These are phyloP conservation scores for Cyclostephanos tholiformis DNA, from an alignment of 108 stramenopile genomes.

Conservation along the genomic window DNA sequence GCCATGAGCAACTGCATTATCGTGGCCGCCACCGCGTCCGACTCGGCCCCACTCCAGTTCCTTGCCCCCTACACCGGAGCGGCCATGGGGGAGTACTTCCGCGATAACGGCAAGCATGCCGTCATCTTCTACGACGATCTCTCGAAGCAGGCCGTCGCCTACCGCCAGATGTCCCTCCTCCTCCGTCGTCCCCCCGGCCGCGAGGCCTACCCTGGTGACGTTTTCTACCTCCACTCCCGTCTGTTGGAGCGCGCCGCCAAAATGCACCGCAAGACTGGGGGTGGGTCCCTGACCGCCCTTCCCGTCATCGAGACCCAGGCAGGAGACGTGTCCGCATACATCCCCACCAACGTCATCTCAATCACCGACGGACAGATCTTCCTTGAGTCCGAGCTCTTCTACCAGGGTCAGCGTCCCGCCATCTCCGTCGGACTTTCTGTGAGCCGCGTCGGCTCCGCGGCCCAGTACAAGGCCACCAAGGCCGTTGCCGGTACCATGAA, in stretches of 20 bases:
- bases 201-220: constrained; percentile 99
- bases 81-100: constrained; percentile 99
- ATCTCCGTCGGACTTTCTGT: constrained; percentile 99
- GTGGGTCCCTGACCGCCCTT: constrained; percentile 98
- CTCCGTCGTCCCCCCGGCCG: constrained; percentile 99
- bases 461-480: constrained; percentile 99
- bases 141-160: constrained; percentile 99
- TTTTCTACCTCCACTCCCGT: constrained; percentile 99
- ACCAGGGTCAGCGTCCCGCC: constrained; percentile 99
- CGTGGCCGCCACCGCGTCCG: constrained; percentile 99
- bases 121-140: constrained; percentile 99
- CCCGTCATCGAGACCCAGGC: constrained; percentile 99
- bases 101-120: constrained; percentile 99
- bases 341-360: constrained; percentile 99
- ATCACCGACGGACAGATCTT: constrained; percentile 99
- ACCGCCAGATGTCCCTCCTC: constrained; percentile 99
- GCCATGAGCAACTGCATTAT: constrained; percentile 99
- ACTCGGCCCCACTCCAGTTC: constrained; percentile 99
- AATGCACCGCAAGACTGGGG: constrained; percentile 95
- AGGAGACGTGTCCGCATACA: constrained; percentile 99
- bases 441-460: constrained; percentile 99
- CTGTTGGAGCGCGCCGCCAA: constrained; percentile 99
- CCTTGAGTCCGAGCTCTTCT: constrained; percentile 99
- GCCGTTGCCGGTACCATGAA: constrained; percentile 99
- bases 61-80: constrained; percentile 99